Evolutionary conservation across 2,329 filamentous ascomycete genomes (phyloP).

Genomic region (Exophiala alcalophila): DNA sequence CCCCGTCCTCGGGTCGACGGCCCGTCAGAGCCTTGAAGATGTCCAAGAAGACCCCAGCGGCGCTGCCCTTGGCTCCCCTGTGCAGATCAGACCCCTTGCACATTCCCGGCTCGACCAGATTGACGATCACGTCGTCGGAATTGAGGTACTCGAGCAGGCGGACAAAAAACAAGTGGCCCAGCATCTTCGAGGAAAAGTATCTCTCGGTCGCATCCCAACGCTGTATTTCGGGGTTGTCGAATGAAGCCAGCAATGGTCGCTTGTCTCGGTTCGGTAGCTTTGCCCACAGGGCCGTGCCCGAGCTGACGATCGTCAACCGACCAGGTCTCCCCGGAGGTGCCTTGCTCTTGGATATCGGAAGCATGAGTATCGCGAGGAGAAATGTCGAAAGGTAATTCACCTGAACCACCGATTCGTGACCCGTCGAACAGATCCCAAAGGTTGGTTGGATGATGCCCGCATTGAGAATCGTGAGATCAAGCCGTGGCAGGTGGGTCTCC

Average conservation of each 20-base stretch:
- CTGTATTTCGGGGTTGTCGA: constrained; percentile 34
- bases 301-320: constrained; percentile 24
- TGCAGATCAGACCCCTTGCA: constrained; percentile 44
- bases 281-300: constrained; percentile 25
- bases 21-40: constrained; percentile 28
- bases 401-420: constrained; percentile 42
- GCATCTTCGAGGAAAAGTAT: constrained; percentile 35
- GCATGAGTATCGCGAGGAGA: constrained; percentile 29
- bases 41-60: constrained; percentile 10
- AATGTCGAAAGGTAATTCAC: constrained; percentile 32
- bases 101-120: constrained; percentile 48
- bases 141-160: constrained; percentile 39
- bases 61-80: too few species aligned
- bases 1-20: constrained; percentile 38
- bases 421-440: too few species aligned
- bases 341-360: constrained; percentile 31
- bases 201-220: constrained; percentile 9
- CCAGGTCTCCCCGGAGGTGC: constrained; percentile 5
- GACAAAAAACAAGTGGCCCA: constrained; percentile 37
- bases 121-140: constrained; percentile 44
- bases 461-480: constrained; percentile 49
- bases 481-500: constrained; percentile 34
- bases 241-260: constrained; percentile 29
- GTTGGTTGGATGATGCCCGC: constrained; percentile 37
- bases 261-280: constrained; percentile 19